Base-by-base conservation (phyloP, 2,329 filamentous ascomycete genomes). In the Blastomyces percursus region DNA sequence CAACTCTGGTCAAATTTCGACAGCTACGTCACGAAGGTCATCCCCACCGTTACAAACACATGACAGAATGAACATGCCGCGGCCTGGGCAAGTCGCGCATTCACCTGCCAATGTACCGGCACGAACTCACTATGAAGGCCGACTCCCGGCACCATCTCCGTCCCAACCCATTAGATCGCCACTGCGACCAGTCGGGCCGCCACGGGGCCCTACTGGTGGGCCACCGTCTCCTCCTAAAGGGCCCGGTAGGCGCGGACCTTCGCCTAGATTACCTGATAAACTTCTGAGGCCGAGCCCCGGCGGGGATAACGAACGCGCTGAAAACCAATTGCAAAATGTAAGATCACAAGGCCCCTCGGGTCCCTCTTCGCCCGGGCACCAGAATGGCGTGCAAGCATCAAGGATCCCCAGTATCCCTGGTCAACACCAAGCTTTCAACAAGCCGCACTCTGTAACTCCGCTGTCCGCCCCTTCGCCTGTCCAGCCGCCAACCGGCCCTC, bases 1-100 rank as follows among this genome's bases (percentile, higher is more conserved):
- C 59, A 76, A 78, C 51, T 83, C 81, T 27, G 81, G 78, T 27
- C 75, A 79, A 62, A 81, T 79, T 48, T 86, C 85, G 9, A 79
- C 75, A 24, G 73, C 79, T 24, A 84, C 82, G 38, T 87, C 85
- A 27, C 80, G 84, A 62, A 79, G 83, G 58, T 86, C 85, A 9
- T 87, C 85, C 6, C 85, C 85, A 19, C 81, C 77, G 82, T 67
- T 70, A 77, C 59, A 78, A 75, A 57, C 69, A 79, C 21, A 71
- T 76, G 48, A 32, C 75, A 70, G 35, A 70, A 63, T 60, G 69
- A 71, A 46, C 72, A 71, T 19, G 70, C 71, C 14, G 32, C 63
- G 21, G 61, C 63, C 66, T 65, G 71, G 64, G 58, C 71, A 61
- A 50, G 57, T 56, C 64, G 66, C 62, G 57, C 68, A 61, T 67